phyloP scores from a whole-genome alignment of 768 basidiomycete genomes.

The Tylopilus intermedius region DNA sequence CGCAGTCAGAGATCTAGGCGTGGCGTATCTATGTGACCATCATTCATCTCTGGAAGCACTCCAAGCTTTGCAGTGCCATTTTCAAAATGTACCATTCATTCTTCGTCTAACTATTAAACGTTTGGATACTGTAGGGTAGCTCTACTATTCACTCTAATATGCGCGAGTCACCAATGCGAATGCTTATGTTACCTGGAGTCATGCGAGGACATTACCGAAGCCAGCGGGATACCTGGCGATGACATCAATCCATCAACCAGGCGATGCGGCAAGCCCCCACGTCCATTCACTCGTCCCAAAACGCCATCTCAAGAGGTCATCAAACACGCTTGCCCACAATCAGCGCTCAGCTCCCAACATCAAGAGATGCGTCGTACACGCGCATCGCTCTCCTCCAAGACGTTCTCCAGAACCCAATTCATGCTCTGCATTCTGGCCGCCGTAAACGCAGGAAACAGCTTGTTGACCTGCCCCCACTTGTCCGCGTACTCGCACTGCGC shows the following conservation, averaged over 20 bases:
- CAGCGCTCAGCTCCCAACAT: neutral
- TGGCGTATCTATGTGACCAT: neutral
- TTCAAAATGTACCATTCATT: neutral
- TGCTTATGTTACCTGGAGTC: neutral
- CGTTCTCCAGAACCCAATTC: slow-evolving; percentile 1
- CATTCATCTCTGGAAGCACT: neutral
- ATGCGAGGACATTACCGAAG: neutral
- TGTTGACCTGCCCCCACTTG: slow-evolving; percentile 22
- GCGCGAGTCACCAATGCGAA: no score
- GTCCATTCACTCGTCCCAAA: neutral
- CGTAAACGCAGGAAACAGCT: slow-evolving; percentile 20
- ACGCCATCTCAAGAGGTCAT: neutral
- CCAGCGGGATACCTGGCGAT: neutral
- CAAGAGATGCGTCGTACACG: neutral
- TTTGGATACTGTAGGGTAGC: no score
- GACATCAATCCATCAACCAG: neutral
- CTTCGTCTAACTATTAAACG: no score
- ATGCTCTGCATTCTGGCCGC: slow-evolving; percentile 18
- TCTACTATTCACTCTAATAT: no score
- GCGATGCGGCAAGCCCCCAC: neutral
- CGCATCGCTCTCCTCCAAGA: neutral
- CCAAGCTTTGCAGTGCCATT: neutral
- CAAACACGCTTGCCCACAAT: neutral
- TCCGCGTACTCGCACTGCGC: slow-evolving; percentile 11
- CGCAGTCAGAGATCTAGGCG: neutral